Evolutionary conservation across 345 rosid species (phyloP).

Genomic region (Moricandia moricandioides): DNA sequence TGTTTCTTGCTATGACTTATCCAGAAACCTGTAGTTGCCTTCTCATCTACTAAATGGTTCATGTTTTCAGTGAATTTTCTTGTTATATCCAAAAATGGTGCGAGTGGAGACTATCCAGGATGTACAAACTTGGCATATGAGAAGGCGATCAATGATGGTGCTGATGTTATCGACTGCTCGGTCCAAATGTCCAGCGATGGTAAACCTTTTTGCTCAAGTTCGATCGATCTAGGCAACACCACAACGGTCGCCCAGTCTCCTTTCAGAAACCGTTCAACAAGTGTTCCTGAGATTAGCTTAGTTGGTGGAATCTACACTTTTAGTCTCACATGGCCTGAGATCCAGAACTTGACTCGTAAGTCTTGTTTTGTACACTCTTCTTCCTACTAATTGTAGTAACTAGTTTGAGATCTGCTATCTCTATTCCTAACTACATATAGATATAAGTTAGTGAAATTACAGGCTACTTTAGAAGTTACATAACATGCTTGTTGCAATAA

Average conservation of each 20-base stretch:
- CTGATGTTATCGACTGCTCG: constrained; percentile 77
- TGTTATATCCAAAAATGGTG: constrained; percentile 74
- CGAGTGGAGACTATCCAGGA: constrained; percentile 93
- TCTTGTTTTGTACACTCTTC: constrained; percentile 4
- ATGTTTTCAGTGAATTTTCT: constrained; percentile 43
- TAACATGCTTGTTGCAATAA: not conserved
- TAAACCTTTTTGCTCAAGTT: constrained; percentile 59
- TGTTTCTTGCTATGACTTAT: not conserved
- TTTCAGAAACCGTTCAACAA: constrained; percentile 35
- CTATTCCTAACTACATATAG: not conserved
- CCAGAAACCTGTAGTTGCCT: not conserved
- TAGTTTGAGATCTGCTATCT: not conserved
- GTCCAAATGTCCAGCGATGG: constrained; percentile 84
- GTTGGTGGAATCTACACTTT: constrained; percentile 57
- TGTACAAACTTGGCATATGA: constrained; percentile 76
- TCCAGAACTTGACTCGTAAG: constrained; percentile 56
- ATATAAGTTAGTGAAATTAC: not conserved
- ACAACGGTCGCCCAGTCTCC: constrained; percentile 41
- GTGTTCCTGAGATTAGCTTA: constrained; percentile 44
- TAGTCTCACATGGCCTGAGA: constrained; percentile 63
- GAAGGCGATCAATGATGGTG: constrained; percentile 66
- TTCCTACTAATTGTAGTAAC: constrained; percentile 2
- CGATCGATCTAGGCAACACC: constrained; percentile 54
- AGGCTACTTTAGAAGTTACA: constrained; percentile 1
- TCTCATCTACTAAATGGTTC: constrained; percentile 8